Percentiles rank a stretch among this genome's conserved stretches.
Evolutionary conservation across 352 stramenopile genomes (phyloP).

Genomic region (Pythium volutum): DNA sequence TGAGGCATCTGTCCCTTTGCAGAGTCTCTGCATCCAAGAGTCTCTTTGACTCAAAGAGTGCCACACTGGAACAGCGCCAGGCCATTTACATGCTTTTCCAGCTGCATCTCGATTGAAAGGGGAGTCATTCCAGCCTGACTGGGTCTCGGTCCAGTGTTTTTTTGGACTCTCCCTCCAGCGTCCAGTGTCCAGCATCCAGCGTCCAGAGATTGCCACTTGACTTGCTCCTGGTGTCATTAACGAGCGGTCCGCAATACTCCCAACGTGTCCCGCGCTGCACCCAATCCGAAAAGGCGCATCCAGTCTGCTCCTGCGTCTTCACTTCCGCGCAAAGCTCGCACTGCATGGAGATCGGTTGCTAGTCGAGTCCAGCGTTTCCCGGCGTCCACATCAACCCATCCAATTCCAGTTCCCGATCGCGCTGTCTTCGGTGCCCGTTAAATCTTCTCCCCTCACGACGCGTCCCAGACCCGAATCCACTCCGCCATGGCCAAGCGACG

Average conservation of each 20-base stretch:
- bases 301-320: too few relatives aligned
- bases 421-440: too few relatives aligned
- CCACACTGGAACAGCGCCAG: background rate
- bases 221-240: too few relatives aligned
- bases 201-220: background rate
- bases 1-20: too few relatives aligned
- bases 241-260: too few relatives aligned
- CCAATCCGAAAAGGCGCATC: background rate
- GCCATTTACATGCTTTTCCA: background rate
- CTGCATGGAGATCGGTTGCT: background rate
- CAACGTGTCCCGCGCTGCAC: background rate
- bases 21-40: too few relatives aligned
- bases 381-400: too few relatives aligned
- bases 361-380: background rate
- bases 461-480: background rate
- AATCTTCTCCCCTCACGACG: background rate
- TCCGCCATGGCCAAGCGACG: constrained; percentile 22
- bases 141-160: too few relatives aligned
- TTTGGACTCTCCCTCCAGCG: background rate
- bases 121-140: background rate
- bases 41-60: too few relatives aligned
- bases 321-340: too few relatives aligned
- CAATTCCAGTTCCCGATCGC: too few relatives aligned
- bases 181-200: background rate
- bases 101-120: background rate